phyloP scores from a whole-genome alignment of 164 flowering plant genomes.

The Hamamelis virginiana region DNA sequence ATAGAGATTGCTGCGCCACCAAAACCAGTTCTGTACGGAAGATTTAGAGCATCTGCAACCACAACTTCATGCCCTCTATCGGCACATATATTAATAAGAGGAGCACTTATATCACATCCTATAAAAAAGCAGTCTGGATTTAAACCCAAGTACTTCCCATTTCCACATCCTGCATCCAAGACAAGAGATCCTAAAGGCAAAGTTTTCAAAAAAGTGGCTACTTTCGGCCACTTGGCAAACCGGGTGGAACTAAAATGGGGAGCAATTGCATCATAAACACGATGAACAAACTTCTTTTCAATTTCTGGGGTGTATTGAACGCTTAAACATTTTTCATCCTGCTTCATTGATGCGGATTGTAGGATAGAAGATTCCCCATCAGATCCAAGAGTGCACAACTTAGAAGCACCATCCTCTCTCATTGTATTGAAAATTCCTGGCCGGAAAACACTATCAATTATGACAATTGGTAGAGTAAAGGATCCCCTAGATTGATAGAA shows the following conservation, averaged over 20 bases:
- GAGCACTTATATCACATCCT: constrained; percentile 90
- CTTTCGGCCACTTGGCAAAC: constrained; percentile 97
- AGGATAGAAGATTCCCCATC: constrained; percentile 23
- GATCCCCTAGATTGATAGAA: not conserved
- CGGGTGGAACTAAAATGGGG: constrained; percentile 97
- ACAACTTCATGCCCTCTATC: constrained; percentile 81
- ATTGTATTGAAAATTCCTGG: constrained; percentile 25
- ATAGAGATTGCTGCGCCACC: constrained; percentile 97
- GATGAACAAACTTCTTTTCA: constrained; percentile 92
- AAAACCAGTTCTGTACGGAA: constrained; percentile 78
- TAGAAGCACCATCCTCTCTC: constrained; percentile 32
- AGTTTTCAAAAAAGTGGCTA: constrained; percentile 67
- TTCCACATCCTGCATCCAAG: constrained; percentile 94
- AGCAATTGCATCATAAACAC: constrained; percentile 94
- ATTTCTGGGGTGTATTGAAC: constrained; percentile 78
- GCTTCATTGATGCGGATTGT: constrained; percentile 14
- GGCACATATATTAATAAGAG: constrained; percentile 72
- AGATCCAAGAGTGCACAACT: constrained; percentile 19
- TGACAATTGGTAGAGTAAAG: not conserved
- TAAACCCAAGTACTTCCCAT: constrained; percentile 89
- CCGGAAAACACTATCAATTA: constrained; percentile 6
- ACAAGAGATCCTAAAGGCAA: constrained; percentile 66
- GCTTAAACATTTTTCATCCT: constrained; percentile 21
- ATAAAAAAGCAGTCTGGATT: constrained; percentile 68
- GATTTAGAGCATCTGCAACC: constrained; percentile 94